Conservation (phyloP, 2,329 filamentous ascomycete species). For the Fusarium graminum region DNA sequence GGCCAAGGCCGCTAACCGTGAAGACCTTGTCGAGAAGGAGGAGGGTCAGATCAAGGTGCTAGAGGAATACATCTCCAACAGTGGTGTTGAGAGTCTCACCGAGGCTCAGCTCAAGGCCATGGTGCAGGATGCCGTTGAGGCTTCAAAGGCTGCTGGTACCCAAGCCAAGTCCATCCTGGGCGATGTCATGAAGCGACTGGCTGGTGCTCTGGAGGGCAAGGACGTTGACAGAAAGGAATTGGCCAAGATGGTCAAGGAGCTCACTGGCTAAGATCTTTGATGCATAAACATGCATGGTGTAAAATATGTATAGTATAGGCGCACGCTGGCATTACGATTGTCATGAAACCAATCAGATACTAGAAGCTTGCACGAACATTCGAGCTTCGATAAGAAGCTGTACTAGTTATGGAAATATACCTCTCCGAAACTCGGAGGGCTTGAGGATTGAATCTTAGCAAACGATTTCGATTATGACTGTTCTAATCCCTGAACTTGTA, state of each 20-base stretch:
- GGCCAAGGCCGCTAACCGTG: conserved; percentile 72
- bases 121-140: conserved; percentile 65
- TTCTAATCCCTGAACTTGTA: background rate
- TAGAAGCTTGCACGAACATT: conserved; percentile 21
- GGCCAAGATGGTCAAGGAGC: conserved; percentile 71
- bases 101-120: conserved; percentile 69
- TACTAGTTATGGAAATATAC: background rate
- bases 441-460: background rate
- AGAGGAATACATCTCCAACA: conserved; percentile 72
- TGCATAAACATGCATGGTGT: conserved; percentile 27
- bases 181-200: conserved; percentile 72
- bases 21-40: conserved; percentile 80
- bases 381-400: background rate
- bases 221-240: conserved; percentile 73
- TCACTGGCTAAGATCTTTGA: conserved; percentile 35
- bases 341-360: conserved; percentile 22
- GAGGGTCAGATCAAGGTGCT: conserved; percentile 73
- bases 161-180: conserved; percentile 65
- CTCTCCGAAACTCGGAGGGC: background rate
- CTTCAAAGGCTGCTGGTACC: conserved; percentile 61
- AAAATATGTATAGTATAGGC: conserved; percentile 46
- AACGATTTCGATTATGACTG: background rate
- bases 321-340: conserved; percentile 15
- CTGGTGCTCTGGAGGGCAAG: conserved; percentile 70
- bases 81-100: conserved; percentile 69